Base-by-base conservation (phyloP, 169 alveolate species). In the Cryptosporidium andersoni region DNA sequence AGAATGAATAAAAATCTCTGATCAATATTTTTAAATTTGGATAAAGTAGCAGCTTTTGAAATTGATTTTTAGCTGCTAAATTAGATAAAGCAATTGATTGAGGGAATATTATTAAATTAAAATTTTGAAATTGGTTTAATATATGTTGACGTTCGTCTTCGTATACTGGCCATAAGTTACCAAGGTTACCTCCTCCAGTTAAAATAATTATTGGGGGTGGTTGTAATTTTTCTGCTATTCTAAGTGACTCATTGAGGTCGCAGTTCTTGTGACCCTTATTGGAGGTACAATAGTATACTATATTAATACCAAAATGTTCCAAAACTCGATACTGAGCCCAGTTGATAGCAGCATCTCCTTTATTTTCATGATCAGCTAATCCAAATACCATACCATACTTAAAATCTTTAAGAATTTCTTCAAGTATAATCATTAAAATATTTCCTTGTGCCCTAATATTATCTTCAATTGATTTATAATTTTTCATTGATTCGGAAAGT, bases 121-220 rank as follows among this genome's bases (percentile, higher is more conserved):
- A 81, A 6, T 65, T 82, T 39, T 47, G 67, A 40, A 81, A 81
- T 42, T 58, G 14, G 7, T 49, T 64, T n/a, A 81, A 8, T 43
- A 81, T 49, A 37, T 64, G 36, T 51, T 51, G 58, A 14, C 89
- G 45, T 8, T 81, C 89, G 12, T 36, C 16, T 63, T 65, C 89
- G 9, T 81, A 81, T 36, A 16, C 56, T 37, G 74, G 66, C 89
- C 89, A 81, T 14, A 81, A 25, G 49, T 64, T 49, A 8, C 89
- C 89, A 16, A 81, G n/a, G 51, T 81, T 81, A 7, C 89, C 89
- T 37, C 89, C 89, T 14, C 89, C 89, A 14, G 89, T 81, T 34
- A 55, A 25, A 52, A 81, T 49, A 40, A 81, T 64, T 9, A 64
- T 62, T 42, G 85, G 85, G n/a, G 55, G 45, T 4, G 9, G 11